A percentile compares a stretch with the other conserved stretches of the same genome.
phyloP scores from a whole-genome alignment of 2,329 filamentous ascomycete genomes.

The Didymella lethalis region DNA sequence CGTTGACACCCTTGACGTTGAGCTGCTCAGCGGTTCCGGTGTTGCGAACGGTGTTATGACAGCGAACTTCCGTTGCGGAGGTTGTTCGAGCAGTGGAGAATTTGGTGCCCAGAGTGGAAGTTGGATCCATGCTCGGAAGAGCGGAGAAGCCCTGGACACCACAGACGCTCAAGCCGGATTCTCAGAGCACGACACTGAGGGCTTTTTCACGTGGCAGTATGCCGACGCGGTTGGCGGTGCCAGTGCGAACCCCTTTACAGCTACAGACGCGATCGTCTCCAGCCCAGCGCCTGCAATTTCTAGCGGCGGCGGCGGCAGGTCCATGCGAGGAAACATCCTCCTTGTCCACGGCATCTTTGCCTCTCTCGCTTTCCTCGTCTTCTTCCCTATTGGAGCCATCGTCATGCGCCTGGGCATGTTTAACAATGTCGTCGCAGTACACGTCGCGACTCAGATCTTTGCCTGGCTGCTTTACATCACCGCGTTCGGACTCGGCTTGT shows the following conservation, averaged over 20 bases:
- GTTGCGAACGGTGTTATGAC: constrained; percentile 62
- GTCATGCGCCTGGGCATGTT: constrained; percentile 50
- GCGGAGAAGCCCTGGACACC: constrained; percentile 55
- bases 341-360: constrained; percentile 50
- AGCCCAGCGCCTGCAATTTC: constrained; percentile 22
- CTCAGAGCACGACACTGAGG: constrained; percentile 6
- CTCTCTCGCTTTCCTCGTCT: constrained; percentile 45
- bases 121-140: constrained; percentile 58
- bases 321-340: constrained; percentile 27
- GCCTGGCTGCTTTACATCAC: constrained; percentile 55
- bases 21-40: constrained; percentile 67
- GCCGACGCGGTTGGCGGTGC: constrained; percentile 19
- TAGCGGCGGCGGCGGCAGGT: not conserved
- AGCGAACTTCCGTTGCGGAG: constrained; percentile 63
- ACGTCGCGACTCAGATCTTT: constrained; percentile 55
- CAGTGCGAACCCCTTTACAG: constrained; percentile 19
- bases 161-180: constrained; percentile 38
- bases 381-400: constrained; percentile 54
- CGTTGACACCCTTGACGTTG: constrained; percentile 53
- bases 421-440: constrained; percentile 49
- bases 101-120: constrained; percentile 50
- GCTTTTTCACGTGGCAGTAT: constrained; percentile 19
- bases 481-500: constrained; percentile 59
- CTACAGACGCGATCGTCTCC: constrained; percentile 13
- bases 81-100: constrained; percentile 57